Evolutionary conservation across 2,329 filamentous ascomycete genomes (phyloP).

Genomic region (Colletotrichum musae): DNA sequence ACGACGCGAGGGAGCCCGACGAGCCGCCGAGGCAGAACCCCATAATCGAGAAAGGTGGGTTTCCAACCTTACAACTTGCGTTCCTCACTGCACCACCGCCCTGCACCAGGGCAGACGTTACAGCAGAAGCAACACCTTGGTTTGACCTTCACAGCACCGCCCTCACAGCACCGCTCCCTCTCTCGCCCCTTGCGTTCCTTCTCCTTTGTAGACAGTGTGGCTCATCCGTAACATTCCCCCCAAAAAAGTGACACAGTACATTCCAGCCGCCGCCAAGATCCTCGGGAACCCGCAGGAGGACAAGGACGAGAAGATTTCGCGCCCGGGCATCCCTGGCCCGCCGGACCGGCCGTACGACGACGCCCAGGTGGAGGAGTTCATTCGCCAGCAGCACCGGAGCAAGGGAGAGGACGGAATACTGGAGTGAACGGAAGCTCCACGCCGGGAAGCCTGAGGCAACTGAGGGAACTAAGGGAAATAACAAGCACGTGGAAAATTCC

Average conservation of each 20-base stretch:
- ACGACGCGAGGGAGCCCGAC: conserved; percentile 49
- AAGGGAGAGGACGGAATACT: conserved; percentile 51
- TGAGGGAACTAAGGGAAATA: too few species aligned
- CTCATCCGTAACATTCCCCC: conserved; percentile 22
- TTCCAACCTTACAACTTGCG: neutral
- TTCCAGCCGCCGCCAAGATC: conserved; percentile 59
- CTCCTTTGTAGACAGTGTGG: conserved; percentile 10
- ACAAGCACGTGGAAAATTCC: neutral
- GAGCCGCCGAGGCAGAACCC: conserved; percentile 49
- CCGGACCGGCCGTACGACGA: conserved; percentile 63
- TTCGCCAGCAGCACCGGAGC: conserved; percentile 67
- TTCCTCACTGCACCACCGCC: neutral
- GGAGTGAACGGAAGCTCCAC: conserved; percentile 33
- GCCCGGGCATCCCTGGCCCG: conserved; percentile 52
- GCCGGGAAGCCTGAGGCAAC: too few species aligned
- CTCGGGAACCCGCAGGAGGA: conserved; percentile 54
- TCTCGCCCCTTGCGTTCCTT: neutral
- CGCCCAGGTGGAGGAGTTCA: conserved; percentile 65
- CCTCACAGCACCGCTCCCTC: conserved; percentile 1
- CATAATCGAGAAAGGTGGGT: conserved; percentile 60
- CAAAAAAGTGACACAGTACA: conserved; percentile 57
- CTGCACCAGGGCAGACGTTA: neutral
- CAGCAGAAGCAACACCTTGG: neutral
- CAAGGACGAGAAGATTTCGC: conserved; percentile 34
- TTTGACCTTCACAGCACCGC: neutral